Percentiles rank a stretch among this genome's conserved stretches.
Conservation (phyloP, 768 basidiomycete species). For the Lyophyllum semitale region DNA sequence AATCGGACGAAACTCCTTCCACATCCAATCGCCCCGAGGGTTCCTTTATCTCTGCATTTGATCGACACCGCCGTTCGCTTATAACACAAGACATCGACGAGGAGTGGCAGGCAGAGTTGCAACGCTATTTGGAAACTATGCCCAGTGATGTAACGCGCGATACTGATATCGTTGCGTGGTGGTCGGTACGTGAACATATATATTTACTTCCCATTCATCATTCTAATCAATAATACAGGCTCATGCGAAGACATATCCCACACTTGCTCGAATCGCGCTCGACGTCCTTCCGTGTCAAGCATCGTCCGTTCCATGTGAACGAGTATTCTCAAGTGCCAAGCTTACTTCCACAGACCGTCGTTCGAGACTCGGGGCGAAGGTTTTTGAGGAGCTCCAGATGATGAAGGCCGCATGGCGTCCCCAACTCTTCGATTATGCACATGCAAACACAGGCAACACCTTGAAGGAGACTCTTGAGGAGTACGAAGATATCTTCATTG, state of each 20-base stretch:
- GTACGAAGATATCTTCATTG: not conserved
- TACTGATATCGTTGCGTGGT: conserved; percentile 16
- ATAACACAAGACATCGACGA: not conserved
- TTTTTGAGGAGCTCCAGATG: conserved; percentile 7
- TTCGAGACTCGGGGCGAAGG: not conserved
- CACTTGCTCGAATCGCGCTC: conserved; percentile 15
- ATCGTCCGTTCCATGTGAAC: conserved; percentile 21
- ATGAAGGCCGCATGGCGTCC: conserved; percentile 5
- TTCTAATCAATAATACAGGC: conserved; percentile 2
- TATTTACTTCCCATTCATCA: not conserved
- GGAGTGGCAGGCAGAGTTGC: conserved; percentile 3
- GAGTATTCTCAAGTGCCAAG: conserved; percentile 13
- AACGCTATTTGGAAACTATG: conserved; percentile 3
- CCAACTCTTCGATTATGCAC: not conserved
- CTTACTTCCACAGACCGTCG: not conserved
- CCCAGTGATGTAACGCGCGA: not conserved
- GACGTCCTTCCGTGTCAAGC: conserved; percentile 20
- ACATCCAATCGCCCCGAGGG: too few species aligned
- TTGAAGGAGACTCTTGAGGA: not conserved
- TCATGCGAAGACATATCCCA: conserved; percentile 10
- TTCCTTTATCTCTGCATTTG: not conserved
- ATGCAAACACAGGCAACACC: not conserved
- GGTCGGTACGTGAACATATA: conserved; percentile 12
- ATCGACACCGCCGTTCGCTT: not conserved
- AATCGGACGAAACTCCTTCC: too few species aligned